Evolutionary conservation across 495 filamentous ascomycete species (phyloP).

Genomic region (Neurospora sp.): DNA sequence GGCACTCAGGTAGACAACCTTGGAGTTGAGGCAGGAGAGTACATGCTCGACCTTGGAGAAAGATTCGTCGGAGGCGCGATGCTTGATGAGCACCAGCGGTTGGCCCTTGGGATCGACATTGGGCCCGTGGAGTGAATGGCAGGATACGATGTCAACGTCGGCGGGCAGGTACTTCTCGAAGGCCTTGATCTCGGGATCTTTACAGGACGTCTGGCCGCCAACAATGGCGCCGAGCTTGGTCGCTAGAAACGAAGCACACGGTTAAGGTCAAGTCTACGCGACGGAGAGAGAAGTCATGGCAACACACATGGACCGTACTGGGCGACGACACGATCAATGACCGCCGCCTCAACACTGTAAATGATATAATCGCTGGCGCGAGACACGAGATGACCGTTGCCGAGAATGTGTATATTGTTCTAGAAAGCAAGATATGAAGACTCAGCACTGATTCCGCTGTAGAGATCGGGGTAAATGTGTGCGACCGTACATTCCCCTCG

Average conservation of each 20-base stretch:
- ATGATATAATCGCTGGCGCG: constrained; percentile 93
- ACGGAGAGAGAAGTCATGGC: constrained; percentile 5
- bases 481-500: constrained; percentile 48
- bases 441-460: constrained; percentile 44
- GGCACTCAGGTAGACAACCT: constrained; percentile 76
- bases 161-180: constrained; percentile 80
- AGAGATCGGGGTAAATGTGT: constrained; percentile 20
- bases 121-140: constrained; percentile 93
- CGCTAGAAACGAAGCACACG: constrained; percentile 39
- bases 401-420: constrained; percentile 66
- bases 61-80: constrained; percentile 69
- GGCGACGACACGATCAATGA: constrained; percentile 74
- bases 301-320: constrained; percentile 83
- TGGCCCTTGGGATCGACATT: constrained; percentile 79
- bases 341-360: constrained; percentile 92
- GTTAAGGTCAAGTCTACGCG: constrained; percentile 6
- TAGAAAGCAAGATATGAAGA: constrained; percentile 30
- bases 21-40: constrained; percentile 70
- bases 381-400: constrained; percentile 91
- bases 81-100: constrained; percentile 85
- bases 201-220: constrained; percentile 96
- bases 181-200: constrained; percentile 88
- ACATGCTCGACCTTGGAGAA: constrained; percentile 70
- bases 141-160: constrained; percentile 91
- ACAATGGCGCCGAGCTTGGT: constrained; percentile 91